phyloP scores from a whole-genome alignment of 257 asterid species.

The Marsdenia floribunda region DNA sequence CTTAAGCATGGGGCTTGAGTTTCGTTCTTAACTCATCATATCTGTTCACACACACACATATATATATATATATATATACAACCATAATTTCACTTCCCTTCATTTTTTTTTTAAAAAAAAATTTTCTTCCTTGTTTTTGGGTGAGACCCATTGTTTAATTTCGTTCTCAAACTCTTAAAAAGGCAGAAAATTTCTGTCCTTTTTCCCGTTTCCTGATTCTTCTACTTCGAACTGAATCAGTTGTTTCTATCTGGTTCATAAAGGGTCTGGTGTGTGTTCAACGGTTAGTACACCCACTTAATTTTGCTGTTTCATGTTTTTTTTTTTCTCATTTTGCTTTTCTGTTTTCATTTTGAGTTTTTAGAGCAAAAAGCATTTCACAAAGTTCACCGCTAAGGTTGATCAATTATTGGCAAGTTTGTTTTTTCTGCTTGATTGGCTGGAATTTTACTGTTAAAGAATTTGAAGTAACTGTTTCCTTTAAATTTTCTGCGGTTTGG shows the following conservation, averaged over 20 bases:
- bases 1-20: neutral
- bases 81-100: conserved; percentile 8
- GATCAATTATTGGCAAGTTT: neutral
- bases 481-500: neutral
- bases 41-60: neutral
- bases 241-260: conserved; percentile 4
- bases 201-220: conserved; percentile 10
- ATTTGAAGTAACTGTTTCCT: neutral
- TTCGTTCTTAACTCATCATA: conserved; percentile 1
- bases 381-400: neutral
- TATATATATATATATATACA: neutral
- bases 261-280: neutral
- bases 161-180: conserved; percentile 12
- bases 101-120: conserved; percentile 11
- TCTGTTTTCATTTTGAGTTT: neutral
- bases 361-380: neutral
- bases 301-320: neutral
- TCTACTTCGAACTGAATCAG: conserved; percentile 15
- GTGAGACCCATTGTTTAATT: conserved; percentile 14
- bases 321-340: no score
- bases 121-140: neutral
- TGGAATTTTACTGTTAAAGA: neutral
- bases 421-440: neutral
- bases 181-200: neutral
- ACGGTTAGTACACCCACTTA: neutral